phyloP scores from a whole-genome alignment of 306 rosid genomes.

The Psophocarpus tetragonolobus region DNA sequence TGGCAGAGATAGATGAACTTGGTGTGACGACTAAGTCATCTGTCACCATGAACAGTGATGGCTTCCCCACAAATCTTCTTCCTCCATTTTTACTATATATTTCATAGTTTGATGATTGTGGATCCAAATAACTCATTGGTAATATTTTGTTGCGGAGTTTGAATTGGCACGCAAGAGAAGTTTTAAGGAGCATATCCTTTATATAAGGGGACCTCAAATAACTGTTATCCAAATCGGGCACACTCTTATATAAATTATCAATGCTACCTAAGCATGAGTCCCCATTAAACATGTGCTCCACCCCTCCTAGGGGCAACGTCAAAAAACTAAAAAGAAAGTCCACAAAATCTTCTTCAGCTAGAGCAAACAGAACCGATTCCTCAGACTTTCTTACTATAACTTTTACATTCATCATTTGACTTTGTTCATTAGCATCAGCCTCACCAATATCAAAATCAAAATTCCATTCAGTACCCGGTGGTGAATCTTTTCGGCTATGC shows the following conservation, averaged over 20 bases:
- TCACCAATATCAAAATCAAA: neutral
- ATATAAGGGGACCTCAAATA: too few species aligned
- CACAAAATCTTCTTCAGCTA: constrained; percentile 1
- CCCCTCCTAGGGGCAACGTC: constrained; percentile 13
- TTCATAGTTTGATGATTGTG: neutral
- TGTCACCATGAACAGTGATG: neutral
- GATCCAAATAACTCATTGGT: neutral
- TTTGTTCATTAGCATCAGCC: neutral
- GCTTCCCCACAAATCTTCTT: neutral
- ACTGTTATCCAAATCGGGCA: neutral
- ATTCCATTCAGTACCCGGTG: neutral
- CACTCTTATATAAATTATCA: too few species aligned
- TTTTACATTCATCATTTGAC: neutral
- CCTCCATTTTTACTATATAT: neutral
- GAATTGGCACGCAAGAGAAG: neutral
- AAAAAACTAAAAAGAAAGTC: constrained; percentile 15
- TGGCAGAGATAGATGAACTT: neutral
- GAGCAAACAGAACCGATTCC: neutral
- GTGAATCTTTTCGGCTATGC: neutral
- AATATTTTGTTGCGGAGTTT: neutral
- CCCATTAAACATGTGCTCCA: constrained; percentile 21
- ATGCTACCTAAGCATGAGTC: neutral
- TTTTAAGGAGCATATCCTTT: neutral
- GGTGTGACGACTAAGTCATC: neutral
- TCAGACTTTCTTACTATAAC: constrained; percentile 1